phyloP scores from a whole-genome alignment of 257 asterid genomes.

The Penstemon newberryi region DNA sequence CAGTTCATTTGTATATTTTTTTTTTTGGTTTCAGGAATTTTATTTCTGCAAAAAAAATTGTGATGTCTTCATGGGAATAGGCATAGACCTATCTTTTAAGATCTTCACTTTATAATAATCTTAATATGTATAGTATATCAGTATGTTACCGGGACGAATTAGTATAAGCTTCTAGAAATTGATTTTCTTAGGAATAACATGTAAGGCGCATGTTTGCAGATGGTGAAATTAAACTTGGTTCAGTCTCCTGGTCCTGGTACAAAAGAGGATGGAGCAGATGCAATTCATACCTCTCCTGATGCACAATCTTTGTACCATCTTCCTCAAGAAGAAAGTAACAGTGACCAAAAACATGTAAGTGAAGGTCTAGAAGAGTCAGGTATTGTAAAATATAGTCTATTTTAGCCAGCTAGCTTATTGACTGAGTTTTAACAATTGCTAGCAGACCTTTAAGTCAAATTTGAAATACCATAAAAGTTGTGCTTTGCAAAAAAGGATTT shows the following conservation, averaged over 20 bases:
- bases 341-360: neutral
- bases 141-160: neutral
- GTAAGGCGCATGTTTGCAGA: neutral
- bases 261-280: neutral
- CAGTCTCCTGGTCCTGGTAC: neutral
- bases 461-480: neutral
- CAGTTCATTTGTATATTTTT: no score
- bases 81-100: neutral
- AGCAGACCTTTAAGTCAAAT: no score
- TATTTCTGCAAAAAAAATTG: no score
- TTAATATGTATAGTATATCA: neutral
- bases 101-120: neutral
- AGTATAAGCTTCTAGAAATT: neutral
- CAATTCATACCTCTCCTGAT: conserved; percentile 3
- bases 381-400: neutral
- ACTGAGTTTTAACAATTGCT: neutral
- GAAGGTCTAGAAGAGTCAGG: conserved; percentile 4
- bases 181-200: neutral
- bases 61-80: no score
- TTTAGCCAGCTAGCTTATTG: neutral
- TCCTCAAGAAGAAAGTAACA: conserved; percentile 12
- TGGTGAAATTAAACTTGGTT: neutral
- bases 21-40: no score
- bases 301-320: conserved; percentile 13
- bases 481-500: neutral